Percentiles rank a stretch among this genome's conserved stretches.
phyloP scores from a whole-genome alignment of 805 yeast species.

The Metschnikowia similis region DNA sequence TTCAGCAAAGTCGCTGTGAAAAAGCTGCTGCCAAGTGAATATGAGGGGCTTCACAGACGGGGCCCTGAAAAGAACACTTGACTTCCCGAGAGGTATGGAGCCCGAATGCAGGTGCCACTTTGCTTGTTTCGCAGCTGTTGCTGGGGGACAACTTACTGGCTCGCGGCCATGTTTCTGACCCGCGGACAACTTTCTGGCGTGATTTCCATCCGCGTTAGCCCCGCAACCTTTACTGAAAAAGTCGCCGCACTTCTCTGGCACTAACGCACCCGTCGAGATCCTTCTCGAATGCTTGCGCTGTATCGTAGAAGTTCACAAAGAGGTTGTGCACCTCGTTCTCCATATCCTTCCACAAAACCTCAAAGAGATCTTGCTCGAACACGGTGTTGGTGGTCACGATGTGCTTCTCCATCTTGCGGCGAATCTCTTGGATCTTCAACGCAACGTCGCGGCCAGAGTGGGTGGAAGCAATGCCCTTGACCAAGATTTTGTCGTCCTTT shows the following conservation, averaged over 20 bases:
- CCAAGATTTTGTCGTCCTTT: constrained; percentile 56
- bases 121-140: too few relatives aligned
- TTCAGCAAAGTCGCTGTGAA: too few relatives aligned
- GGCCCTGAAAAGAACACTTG: too few relatives aligned
- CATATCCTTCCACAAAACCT: constrained; percentile 65
- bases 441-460: constrained; percentile 59
- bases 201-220: too few relatives aligned
- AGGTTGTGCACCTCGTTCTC: constrained; percentile 59
- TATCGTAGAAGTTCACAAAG: constrained; percentile 49
- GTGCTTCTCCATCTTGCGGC: constrained; percentile 54
- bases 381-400: constrained; percentile 38
- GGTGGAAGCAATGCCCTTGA: constrained; percentile 52
- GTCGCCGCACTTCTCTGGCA: constrained; percentile 52
- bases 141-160: too few relatives aligned
- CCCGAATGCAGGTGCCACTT: too few relatives aligned
- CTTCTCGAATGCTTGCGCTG: constrained; percentile 50
- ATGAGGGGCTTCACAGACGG: too few relatives aligned
- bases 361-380: constrained; percentile 52
- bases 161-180: too few relatives aligned
- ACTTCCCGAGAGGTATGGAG: too few relatives aligned
- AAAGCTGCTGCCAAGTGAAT: too few relatives aligned
- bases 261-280: constrained; percentile 50
- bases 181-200: too few relatives aligned
- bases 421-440: constrained; percentile 50
- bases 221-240: constrained; percentile 29